Percentiles rank a stretch among this genome's conserved stretches.
phyloP scores from a whole-genome alignment of 306 rosid species.

The Morella rubra region DNA sequence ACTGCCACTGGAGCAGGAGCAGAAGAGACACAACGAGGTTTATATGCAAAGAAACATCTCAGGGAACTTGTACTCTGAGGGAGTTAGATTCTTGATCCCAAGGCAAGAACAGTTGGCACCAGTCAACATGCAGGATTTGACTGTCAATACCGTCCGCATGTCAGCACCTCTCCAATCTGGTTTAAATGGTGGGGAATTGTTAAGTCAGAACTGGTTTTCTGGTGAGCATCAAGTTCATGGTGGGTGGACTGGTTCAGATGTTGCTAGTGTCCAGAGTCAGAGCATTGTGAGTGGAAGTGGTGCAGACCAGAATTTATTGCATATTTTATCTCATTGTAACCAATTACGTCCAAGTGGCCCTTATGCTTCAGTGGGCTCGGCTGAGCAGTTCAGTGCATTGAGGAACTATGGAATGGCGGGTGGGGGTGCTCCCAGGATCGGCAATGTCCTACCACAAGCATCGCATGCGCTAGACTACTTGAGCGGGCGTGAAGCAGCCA shows the following conservation, averaged over 20 bases:
- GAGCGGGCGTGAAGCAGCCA: slow-evolving; percentile 65
- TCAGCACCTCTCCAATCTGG: slow-evolving; percentile 62
- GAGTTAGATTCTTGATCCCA: slow-evolving; percentile 57
- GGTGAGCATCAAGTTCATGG: slow-evolving; percentile 64
- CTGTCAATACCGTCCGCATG: slow-evolving; percentile 43
- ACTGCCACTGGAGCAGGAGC: slow-evolving; percentile 54
- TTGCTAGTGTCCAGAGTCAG: slow-evolving; percentile 47
- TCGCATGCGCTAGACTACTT: slow-evolving; percentile 72
- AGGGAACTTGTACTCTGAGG: slow-evolving; percentile 57
- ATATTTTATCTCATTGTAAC: slow-evolving; percentile 73
- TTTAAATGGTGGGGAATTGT: slow-evolving; percentile 49
- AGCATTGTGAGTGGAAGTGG: slow-evolving; percentile 53
- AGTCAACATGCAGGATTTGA: slow-evolving; percentile 64
- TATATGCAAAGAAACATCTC: slow-evolving; percentile 51
- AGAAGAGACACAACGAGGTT: slow-evolving; percentile 55
- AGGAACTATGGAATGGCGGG: slow-evolving; percentile 66
- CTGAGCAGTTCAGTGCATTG: slow-evolving; percentile 54
- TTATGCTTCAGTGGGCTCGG: slow-evolving; percentile 47
- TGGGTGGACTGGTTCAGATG: slow-evolving; percentile 65
- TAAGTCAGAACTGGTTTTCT: slow-evolving; percentile 70
- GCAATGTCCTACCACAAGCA: slow-evolving; percentile 51
- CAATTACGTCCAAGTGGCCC: slow-evolving; percentile 60
- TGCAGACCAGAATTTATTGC: slow-evolving; percentile 75
- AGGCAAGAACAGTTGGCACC: slow-evolving; percentile 51
- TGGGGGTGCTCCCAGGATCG: slow-evolving; percentile 49